Evolutionary conservation across 2,329 filamentous ascomycete genomes (phyloP), one percentile per base, ranked within the genome.

Genomic region (Tolypocladium guangdongense): DNA sequence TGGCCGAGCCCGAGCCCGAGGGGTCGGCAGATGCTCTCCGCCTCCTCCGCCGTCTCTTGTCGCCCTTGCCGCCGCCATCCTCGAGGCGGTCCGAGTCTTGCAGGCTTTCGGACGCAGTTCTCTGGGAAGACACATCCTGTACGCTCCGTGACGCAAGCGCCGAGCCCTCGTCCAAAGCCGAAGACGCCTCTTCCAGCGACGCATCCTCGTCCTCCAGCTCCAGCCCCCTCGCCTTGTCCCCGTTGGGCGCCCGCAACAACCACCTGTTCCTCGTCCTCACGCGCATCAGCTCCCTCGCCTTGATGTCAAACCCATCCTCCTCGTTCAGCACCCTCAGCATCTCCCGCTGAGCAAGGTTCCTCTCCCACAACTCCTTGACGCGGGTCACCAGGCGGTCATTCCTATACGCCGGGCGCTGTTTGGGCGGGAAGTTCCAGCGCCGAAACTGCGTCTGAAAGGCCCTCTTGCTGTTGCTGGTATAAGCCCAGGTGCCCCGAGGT

Each of bases 381-480:
- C 88, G 81, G 20, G 77, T 78, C 41, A 88, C 81, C 8, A 92
- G 78, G 27, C 73, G 74, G 16, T 76, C 73, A 64, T 90, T 86
- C 63, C 86, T 87, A 64, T 90, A 81, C 1, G 84, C 83, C 0
- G 83, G 83, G 55, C 84, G 83, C 60, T 87, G 83, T 66, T 89
- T 89, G 54, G 78, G 81, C 16, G 88, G 87, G 60, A 93, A 92
- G 8, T 82, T 79, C 89, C 89, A 93, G 65, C 82, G 77, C 63
- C 83, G 86, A 69, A 90, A 88, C 60, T 90, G 86, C 4, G 78
- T 82, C 67, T 90, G 87, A 57, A 86, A 89, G 45, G 85, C 84
- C 56, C 87, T 83, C 73, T 88, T 89, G 67, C 87, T 88, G 68
- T 22, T 52, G 27, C 27, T 24, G 14, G 52, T 54, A 56, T 63